phyloP scores from a whole-genome alignment of 2,329 filamentous ascomycete species.

The Fonsecaea pedrosoi region DNA sequence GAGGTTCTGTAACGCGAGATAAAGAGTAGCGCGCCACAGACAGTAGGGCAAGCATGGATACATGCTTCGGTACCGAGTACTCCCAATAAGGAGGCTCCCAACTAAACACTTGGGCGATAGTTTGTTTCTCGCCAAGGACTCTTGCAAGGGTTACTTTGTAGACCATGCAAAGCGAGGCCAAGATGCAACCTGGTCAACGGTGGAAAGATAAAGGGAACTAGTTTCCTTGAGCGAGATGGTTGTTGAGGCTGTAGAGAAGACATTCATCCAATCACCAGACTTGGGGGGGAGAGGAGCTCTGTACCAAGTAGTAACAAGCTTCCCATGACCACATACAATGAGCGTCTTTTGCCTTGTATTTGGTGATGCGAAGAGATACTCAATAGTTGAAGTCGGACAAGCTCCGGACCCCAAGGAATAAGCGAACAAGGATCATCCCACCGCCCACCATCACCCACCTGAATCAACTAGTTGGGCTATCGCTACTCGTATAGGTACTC shows the following conservation, averaged over 20 bases:
- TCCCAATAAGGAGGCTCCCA: neutral
- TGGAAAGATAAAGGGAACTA: neutral
- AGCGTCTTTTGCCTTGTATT: neutral
- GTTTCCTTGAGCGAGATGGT: neutral
- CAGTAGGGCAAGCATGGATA: neutral
- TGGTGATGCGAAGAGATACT: neutral
- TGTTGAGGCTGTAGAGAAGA: neutral
- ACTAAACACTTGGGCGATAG: neutral
- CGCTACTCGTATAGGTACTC: neutral
- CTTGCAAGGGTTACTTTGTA: neutral
- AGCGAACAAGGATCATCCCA: neutral
- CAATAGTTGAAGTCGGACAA: neutral
- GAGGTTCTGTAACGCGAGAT: slow-evolving; percentile 6
- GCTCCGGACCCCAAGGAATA: neutral
- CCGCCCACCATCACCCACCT: neutral
- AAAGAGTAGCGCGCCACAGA: neutral
- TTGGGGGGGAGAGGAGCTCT: neutral
- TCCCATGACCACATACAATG: neutral
- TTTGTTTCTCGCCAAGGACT: neutral
- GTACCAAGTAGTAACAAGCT: no score
- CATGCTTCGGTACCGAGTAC: neutral
- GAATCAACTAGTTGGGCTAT: no score
- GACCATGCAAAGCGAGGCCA: neutral
- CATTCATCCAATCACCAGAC: neutral
- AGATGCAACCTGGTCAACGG: neutral